These are phyloP conservation scores for Prototheca cutis DNA, from an alignment of 163 green algal species.

Conservation along the genomic window DNA sequence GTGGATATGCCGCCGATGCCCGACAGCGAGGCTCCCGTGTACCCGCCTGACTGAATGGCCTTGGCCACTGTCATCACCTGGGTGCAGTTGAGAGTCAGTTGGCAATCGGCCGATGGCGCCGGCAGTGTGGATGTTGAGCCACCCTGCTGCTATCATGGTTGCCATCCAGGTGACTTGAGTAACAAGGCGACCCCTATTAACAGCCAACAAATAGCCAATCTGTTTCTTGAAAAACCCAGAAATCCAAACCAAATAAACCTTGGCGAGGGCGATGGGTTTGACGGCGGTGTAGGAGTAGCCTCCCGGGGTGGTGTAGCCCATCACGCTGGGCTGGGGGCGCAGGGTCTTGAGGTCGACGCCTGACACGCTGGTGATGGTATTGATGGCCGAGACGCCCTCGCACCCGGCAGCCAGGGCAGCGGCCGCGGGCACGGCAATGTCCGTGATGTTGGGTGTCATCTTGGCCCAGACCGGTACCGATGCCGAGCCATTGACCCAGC, in stretches of 20 bases:
- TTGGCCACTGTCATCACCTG: constrained; percentile 36
- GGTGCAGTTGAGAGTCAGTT: background rate
- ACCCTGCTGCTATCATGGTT: no score
- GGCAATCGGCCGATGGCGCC: background rate
- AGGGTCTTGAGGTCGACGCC: constrained; percentile 93
- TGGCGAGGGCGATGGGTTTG: constrained; percentile 93
- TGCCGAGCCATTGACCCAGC: constrained; percentile 79
- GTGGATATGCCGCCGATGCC: constrained; percentile 93
- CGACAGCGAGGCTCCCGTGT: constrained; percentile 45
- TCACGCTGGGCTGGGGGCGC: constrained; percentile 81
- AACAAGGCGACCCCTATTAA: no score
- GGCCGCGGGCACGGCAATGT: constrained; percentile 16
- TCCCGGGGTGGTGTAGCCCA: constrained; percentile 75
- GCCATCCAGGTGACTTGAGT: no score
- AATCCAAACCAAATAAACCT: no score
- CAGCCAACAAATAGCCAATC: no score
- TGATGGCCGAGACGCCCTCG: constrained; percentile 91
- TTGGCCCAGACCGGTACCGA: constrained; percentile 95
- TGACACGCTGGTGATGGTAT: constrained; percentile 90
- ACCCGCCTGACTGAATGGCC: constrained; percentile 39
- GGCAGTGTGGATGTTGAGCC: constrained; percentile 14
- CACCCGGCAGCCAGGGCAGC: constrained; percentile 8
- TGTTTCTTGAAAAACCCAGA: no score
- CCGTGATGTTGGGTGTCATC: constrained; percentile 95
- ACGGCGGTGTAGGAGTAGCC: constrained; percentile 86